Evolutionary conservation across 164 flowering plant species (phyloP).

Genomic region (Buxus sempervirens): DNA sequence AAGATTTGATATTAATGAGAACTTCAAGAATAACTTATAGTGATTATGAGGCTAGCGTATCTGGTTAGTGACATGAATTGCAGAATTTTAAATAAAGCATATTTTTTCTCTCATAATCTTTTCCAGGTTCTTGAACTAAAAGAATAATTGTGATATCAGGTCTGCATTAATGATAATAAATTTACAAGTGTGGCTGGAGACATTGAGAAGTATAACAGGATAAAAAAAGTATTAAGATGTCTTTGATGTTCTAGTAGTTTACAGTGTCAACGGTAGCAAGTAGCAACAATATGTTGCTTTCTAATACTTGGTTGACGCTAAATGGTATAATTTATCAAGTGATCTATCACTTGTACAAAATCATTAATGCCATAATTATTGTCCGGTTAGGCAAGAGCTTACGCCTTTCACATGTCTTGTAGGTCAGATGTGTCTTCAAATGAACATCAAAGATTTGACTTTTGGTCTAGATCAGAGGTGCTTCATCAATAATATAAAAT

Average conservation of each 20-base stretch:
- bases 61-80: neutral
- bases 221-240: neutral
- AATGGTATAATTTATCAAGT: neutral
- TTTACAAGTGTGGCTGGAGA: neutral
- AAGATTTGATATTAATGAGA: neutral
- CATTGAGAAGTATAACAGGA: neutral
- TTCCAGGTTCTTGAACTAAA: neutral
- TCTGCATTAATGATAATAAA: neutral
- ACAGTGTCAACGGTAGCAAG: too few relatives aligned
- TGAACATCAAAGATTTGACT: neutral
- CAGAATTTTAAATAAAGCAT: too few relatives aligned
- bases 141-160: too few relatives aligned
- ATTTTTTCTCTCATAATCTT: neutral
- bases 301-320: neutral
- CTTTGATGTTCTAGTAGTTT: too few relatives aligned
- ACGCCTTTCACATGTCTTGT: neutral
- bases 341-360: too few relatives aligned
- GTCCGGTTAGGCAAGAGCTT: neutral
- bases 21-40: neutral
- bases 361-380: neutral
- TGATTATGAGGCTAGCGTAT: neutral
- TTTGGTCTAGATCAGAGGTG: neutral
- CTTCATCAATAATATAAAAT: neutral
- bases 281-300: neutral
- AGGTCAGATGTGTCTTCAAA: neutral